These are phyloP conservation scores for Spizellomyces punctatus DNA, from an alignment of 192 early-diverging fungal species.

Conservation along the genomic window DNA sequence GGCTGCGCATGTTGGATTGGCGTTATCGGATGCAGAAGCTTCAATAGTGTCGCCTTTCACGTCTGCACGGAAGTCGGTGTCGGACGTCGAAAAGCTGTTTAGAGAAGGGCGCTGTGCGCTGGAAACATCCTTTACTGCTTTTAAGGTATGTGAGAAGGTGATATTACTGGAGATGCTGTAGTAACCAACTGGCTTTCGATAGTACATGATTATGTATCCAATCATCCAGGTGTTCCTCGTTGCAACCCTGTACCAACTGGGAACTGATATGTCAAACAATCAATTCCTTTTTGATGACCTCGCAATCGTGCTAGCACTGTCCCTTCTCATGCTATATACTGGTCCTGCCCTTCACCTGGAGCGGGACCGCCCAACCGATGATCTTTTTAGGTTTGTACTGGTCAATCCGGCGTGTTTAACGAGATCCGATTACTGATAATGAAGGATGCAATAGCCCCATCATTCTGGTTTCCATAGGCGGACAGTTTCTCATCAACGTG, in stretches of 20 bases:
- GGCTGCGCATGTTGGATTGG: constrained; percentile 83
- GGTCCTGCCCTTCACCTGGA: constrained; percentile 25
- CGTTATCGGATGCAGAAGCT: constrained; percentile 79
- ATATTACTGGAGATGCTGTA: too few species aligned
- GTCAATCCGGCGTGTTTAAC: background rate
- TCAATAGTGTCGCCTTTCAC: constrained; percentile 90
- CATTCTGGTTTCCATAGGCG: constrained; percentile 43
- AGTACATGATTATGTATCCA: constrained; percentile 60
- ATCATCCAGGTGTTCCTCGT: constrained; percentile 47
- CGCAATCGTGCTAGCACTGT: constrained; percentile 40
- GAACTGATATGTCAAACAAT: constrained; percentile 49
- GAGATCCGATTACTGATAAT: background rate
- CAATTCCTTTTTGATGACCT: constrained; percentile 59
- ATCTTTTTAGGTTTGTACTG: constrained; percentile 33
- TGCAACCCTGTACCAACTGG: constrained; percentile 44
- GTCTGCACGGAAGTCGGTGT: constrained; percentile 57
- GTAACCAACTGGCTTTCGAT: too few species aligned
- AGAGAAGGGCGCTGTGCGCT: constrained; percentile 76
- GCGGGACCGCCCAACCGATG: constrained; percentile 41
- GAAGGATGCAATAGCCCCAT: constrained; percentile 9
- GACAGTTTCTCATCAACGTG: constrained; percentile 44
- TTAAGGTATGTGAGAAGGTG: constrained; percentile 46
- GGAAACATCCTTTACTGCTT: constrained; percentile 74
- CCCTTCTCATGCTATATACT: constrained; percentile 48
- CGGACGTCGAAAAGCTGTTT: constrained; percentile 60